phyloP scores from a whole-genome alignment of 164 flowering plant species.

The Platanus orientalis region DNA sequence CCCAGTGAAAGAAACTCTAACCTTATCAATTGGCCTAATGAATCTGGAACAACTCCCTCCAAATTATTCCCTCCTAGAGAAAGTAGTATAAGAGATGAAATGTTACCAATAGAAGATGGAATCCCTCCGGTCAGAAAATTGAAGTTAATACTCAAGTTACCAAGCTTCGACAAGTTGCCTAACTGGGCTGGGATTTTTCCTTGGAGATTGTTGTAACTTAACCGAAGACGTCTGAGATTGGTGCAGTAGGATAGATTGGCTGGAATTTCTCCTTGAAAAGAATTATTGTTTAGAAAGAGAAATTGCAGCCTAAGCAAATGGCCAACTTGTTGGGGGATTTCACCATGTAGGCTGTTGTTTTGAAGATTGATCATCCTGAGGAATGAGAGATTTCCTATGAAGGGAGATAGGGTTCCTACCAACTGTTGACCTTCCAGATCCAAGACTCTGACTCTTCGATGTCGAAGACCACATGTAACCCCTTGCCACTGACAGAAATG shows the following conservation, averaged over 20 bases:
- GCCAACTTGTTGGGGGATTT: slow-evolving; percentile 1
- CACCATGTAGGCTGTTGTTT: slow-evolving; percentile 4
- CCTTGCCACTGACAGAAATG: slow-evolving; percentile 5
- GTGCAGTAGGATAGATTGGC: background rate
- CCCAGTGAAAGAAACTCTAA: background rate
- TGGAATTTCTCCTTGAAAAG: slow-evolving; percentile 8
- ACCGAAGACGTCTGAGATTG: background rate
- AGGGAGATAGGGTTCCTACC: slow-evolving; percentile 9
- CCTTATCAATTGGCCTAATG: background rate
- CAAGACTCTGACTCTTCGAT: slow-evolving; percentile 7
- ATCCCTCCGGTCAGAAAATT: background rate
- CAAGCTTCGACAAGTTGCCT: background rate
- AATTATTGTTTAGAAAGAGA: background rate
- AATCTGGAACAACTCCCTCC: background rate
- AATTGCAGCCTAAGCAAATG: background rate
- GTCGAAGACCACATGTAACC: background rate
- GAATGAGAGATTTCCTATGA: slow-evolving; percentile 12
- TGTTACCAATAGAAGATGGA: background rate
- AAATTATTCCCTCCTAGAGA: too few species aligned
- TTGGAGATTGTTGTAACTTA: background rate
- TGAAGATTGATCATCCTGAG: background rate
- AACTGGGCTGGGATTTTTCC: background rate
- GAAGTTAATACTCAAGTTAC: background rate
- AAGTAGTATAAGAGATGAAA: background rate
- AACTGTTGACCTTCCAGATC: background rate